These are phyloP conservation scores for Sporisorium scitamineum DNA, from an alignment of 1,284 basidiomycete species.

Conservation along the genomic window DNA sequence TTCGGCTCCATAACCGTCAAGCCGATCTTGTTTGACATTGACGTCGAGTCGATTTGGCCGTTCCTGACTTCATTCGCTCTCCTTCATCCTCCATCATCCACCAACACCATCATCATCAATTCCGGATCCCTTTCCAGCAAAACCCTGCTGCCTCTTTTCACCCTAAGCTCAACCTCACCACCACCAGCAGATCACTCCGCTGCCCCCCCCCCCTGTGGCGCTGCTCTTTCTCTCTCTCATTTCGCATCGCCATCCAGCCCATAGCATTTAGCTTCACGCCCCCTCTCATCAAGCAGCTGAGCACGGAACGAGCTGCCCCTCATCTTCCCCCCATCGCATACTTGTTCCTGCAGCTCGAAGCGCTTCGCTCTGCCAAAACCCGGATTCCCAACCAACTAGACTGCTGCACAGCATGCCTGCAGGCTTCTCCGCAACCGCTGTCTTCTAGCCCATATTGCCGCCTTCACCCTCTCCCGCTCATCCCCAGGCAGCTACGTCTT, in stretches of 20 bases:
- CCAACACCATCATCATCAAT: neutral
- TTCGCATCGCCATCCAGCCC: slow-evolving; percentile 4
- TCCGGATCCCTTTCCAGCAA: neutral
- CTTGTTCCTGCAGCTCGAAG: too few relatives aligned
- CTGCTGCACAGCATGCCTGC: neutral
- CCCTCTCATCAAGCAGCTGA: neutral
- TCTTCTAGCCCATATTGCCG: neutral
- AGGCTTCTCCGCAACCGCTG: neutral
- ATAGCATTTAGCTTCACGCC: neutral
- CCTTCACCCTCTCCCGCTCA: neutral
- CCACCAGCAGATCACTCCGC: neutral
- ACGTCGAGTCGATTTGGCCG: neutral
- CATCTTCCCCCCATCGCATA: too few relatives aligned
- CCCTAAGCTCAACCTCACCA: neutral
- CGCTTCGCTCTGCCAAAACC: too few relatives aligned
- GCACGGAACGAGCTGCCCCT: neutral
- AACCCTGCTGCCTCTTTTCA: neutral
- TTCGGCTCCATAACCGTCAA: neutral
- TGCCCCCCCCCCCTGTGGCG: neutral
- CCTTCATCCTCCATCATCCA: neutral
- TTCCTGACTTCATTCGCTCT: neutral
- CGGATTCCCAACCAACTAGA: neutral
- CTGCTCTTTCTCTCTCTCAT: neutral
- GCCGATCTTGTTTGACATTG: too few relatives aligned
- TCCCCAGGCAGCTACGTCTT: neutral